These are phyloP conservation scores for Diaporthe nobilis DNA, from an alignment of 2,329 filamentous ascomycete species.

Conservation along the genomic window DNA sequence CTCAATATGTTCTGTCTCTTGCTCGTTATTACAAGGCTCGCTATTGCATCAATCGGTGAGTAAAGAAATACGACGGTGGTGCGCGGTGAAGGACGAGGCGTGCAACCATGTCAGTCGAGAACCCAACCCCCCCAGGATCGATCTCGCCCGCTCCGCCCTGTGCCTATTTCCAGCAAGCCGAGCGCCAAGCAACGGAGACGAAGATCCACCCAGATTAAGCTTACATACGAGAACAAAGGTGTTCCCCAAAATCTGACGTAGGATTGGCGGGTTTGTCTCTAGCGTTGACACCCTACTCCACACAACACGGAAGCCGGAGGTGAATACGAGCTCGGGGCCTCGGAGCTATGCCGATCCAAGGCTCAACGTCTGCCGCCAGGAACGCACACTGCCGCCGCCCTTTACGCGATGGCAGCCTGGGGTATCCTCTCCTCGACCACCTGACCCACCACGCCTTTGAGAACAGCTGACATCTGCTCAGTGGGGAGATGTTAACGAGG, in stretches of 20 bases:
- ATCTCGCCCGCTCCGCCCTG: conserved; percentile 21
- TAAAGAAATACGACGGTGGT: conserved; percentile 5
- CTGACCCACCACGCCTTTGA: conserved; percentile 22
- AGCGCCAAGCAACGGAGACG: conserved; percentile 25
- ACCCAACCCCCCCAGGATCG: conserved; percentile 28
- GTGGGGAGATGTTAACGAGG: conserved; percentile 18
- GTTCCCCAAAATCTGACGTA: conserved; percentile 22
- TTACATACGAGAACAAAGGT: conserved; percentile 36
- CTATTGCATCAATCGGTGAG: conserved; percentile 21
- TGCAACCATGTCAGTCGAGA: conserved; percentile 19
- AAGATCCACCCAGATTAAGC: conserved; percentile 36
- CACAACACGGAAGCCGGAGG: conserved; percentile 31
- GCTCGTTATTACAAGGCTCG: not conserved
- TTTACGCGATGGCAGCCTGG: conserved; percentile 34
- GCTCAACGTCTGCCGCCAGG: conserved; percentile 29
- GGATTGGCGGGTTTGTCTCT: conserved; percentile 36
- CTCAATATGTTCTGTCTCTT: not conserved
- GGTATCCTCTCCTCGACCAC: conserved; percentile 27
- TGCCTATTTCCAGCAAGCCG: conserved; percentile 29
- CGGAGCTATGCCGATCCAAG: conserved; percentile 33
- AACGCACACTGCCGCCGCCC: conserved; percentile 21
- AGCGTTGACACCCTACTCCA: conserved; percentile 37
- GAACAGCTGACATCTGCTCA: conserved; percentile 32
- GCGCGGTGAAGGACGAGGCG: conserved; percentile 17
- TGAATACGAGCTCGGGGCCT: conserved; percentile 36